These are phyloP conservation scores for Puccinellia tenuiflora DNA, from an alignment of 176 grass and related monocot species.

Conservation along the genomic window DNA sequence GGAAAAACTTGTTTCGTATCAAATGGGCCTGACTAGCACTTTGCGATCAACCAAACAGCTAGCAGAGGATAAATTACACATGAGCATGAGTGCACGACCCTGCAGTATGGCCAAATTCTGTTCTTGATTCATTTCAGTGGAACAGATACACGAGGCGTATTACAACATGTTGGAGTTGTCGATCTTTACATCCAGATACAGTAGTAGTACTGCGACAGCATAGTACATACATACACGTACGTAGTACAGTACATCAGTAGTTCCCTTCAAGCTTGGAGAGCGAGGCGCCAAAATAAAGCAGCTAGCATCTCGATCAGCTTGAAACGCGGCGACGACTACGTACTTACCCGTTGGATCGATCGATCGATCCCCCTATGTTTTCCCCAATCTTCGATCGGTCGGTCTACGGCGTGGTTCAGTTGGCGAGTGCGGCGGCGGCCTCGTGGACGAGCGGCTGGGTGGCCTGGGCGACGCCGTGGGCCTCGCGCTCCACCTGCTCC, in stretches of 20 bases:
- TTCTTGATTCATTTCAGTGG: neutral
- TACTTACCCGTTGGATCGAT: neutral
- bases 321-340: neutral
- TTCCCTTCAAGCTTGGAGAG: neutral
- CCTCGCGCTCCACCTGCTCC: constrained; percentile 45
- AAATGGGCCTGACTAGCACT: too few species aligned
- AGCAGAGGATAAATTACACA: too few species aligned
- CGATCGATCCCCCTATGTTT: neutral
- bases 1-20: too few species aligned
- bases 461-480: constrained; percentile 32
- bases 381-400: neutral
- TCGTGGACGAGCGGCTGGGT: constrained; percentile 41
- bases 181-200: neutral
- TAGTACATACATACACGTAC: neutral
- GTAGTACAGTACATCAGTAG: neutral
- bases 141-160: neutral
- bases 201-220: neutral
- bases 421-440: constrained; percentile 41
- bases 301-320: neutral
- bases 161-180: neutral
- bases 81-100: too few species aligned
- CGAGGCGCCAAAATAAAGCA: neutral
- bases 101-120: neutral
- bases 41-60: too few species aligned
- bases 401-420: neutral